Conservation (phyloP, 108 stramenopile genomes). For the Conticribra guillardii region DNA sequence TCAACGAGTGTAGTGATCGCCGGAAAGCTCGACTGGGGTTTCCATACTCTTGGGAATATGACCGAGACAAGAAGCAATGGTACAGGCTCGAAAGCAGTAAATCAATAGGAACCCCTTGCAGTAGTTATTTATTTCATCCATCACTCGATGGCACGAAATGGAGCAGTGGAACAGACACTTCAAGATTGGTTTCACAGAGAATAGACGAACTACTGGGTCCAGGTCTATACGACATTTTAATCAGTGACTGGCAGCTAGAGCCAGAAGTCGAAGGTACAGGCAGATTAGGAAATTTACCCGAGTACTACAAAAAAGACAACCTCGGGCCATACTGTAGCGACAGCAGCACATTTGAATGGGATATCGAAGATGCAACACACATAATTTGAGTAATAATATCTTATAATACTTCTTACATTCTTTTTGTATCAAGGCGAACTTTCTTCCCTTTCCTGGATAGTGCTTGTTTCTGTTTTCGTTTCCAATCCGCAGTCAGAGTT, state of each 20-base stretch:
- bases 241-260: neutral
- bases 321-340: neutral
- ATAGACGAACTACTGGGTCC: neutral
- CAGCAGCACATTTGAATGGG: neutral
- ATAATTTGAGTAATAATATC: neutral
- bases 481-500: slow-evolving; percentile 80
- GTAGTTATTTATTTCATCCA: slow-evolving; percentile 3
- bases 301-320: neutral
- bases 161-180: neutral
- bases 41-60: slow-evolving; percentile 41
- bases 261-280: neutral
- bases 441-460: slow-evolving; percentile 62
- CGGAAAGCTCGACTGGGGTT: slow-evolving; percentile 31
- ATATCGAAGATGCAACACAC: neutral
- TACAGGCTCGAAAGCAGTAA: slow-evolving; percentile 21
- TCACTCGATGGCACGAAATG: neutral
- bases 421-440: slow-evolving; percentile 4
- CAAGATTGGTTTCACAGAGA: neutral
- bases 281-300: neutral
- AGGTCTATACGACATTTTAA: neutral
- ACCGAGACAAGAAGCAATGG: slow-evolving; percentile 25
- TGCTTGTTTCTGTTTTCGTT: slow-evolving; percentile 80
- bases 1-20: slow-evolving; percentile 13
- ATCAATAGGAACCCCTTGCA: slow-evolving; percentile 29
- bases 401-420: neutral